Conservation (phyloP, 2,329 filamentous ascomycete genomes). For the Epichloe glyceriae region DNA sequence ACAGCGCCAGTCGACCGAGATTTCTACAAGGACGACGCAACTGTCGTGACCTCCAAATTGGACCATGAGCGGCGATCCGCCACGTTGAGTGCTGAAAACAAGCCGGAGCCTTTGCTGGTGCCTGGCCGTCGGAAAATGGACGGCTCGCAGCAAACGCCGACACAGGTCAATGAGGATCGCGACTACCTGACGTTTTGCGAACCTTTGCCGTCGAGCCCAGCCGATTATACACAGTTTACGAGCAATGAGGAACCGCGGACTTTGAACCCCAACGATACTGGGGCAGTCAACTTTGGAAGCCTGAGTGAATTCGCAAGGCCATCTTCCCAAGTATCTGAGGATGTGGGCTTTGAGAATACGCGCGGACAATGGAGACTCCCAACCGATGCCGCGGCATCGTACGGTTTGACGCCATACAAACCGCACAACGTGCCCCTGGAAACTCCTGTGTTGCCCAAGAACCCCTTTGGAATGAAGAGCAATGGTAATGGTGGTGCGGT, state of each 20-base stretch:
- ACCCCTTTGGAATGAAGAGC: conserved; percentile 31
- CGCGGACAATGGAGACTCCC: conserved; percentile 26
- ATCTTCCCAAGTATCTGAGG: conserved; percentile 30
- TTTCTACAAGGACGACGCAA: neutral
- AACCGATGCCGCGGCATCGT: conserved; percentile 16
- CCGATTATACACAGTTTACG: conserved; percentile 14
- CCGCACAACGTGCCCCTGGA: conserved; percentile 23
- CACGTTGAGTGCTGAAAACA: neutral
- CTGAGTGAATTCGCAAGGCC: conserved; percentile 22
- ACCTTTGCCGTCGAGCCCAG: conserved; percentile 16
- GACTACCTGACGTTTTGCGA: conserved; percentile 37
- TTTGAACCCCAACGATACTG: conserved; percentile 35
- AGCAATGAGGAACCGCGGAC: conserved; percentile 21
- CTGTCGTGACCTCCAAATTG: neutral
- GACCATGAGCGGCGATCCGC: conserved; percentile 9
- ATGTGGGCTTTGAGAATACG: conserved; percentile 25
- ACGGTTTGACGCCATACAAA: conserved; percentile 17
- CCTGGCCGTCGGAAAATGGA: conserved; percentile 21
- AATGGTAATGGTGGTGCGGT: conserved; percentile 19
- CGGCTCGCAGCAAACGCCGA: conserved; percentile 38
- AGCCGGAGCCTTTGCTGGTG: neutral
- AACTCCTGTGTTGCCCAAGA: conserved; percentile 35
- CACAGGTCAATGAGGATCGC: conserved; percentile 42
- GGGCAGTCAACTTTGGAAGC: conserved; percentile 33
- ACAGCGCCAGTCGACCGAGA: neutral